Evolutionary conservation across 768 basidiomycete species (phyloP).

Genomic region (Hypsizygus marmoreus): DNA sequence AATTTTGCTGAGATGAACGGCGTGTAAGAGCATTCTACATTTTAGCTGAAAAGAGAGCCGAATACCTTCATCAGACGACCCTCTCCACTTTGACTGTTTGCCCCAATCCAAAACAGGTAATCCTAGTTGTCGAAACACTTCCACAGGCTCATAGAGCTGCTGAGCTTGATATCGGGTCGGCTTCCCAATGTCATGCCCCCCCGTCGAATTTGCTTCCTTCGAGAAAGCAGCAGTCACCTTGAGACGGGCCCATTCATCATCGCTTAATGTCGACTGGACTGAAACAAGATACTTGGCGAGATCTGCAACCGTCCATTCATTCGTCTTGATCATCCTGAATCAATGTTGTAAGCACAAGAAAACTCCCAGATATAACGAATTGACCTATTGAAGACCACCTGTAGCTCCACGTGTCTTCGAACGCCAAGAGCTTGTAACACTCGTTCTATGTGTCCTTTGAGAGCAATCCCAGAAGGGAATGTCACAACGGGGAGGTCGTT

Average conservation of each 20-base stretch:
- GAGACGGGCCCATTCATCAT: conserved; percentile 49
- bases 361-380: conserved; percentile 12
- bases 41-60: conserved; percentile 9
- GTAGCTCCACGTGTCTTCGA: conserved; percentile 88
- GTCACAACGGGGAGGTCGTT: conserved; percentile 83
- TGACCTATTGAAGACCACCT: conserved; percentile 88
- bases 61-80: conserved; percentile 85
- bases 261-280: conserved; percentile 58
- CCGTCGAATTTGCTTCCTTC: conserved; percentile 41
- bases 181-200: conserved; percentile 30
- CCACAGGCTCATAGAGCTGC: conserved; percentile 84
- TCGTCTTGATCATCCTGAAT: conserved; percentile 83
- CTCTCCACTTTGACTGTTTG: conserved; percentile 72
- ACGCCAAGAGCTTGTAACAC: conserved; percentile 77
- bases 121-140: conserved; percentile 67
- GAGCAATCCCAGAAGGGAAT: conserved; percentile 58
- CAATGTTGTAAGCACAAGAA: conserved; percentile 1
- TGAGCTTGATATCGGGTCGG: conserved; percentile 58
- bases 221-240: conserved; percentile 80
- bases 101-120: conserved; percentile 92
- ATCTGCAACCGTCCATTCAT: conserved; percentile 86
- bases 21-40: conserved; percentile 1
- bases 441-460: conserved; percentile 76
- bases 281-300: conserved; percentile 87
- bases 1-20: conserved; percentile 63